A percentile compares a stretch with the other conserved stretches of the same genome.
Evolutionary conservation across 352 stramenopile genomes (phyloP).

Genomic region (Blastocystis sp.): DNA sequence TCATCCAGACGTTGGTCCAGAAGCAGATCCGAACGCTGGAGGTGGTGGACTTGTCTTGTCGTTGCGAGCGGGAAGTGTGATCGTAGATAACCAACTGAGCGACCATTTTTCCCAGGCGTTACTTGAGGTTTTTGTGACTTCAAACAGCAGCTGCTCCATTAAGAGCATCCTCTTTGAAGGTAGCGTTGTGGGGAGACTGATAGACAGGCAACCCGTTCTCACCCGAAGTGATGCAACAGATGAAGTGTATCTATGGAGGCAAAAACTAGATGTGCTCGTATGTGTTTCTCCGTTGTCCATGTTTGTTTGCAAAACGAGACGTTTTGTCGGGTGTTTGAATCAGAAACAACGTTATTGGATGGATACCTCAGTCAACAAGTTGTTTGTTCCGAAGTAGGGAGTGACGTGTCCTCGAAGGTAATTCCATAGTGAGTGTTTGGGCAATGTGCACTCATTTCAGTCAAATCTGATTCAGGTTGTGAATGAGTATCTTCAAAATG

Average conservation of each 20-base stretch:
- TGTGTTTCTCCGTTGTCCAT: not conserved
- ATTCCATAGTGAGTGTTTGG: constrained; percentile 44
- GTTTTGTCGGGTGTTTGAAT: not conserved
- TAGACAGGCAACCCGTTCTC: constrained; percentile 36
- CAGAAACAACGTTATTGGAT: constrained; percentile 39
- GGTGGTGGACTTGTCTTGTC: constrained; percentile 28
- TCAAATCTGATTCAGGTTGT: constrained; percentile 44
- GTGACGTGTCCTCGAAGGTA: not conserved
- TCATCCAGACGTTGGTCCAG: constrained; percentile 26
- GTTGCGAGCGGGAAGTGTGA: not conserved
- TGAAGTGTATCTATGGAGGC: constrained; percentile 46
- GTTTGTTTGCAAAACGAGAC: not conserved
- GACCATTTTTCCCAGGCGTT: constrained; percentile 42
- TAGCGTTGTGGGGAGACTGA: not conserved
- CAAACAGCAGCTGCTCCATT: constrained; percentile 1
- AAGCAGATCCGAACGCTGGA: constrained; percentile 14
- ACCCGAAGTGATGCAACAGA: constrained; percentile 9
- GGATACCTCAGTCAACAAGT: constrained; percentile 25
- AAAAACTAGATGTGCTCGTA: not conserved
- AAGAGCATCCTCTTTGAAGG: constrained; percentile 23
- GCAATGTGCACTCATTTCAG: not conserved
- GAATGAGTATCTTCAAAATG: constrained; percentile 33
- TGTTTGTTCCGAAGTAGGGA: constrained; percentile 46
- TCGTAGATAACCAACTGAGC: constrained; percentile 20
- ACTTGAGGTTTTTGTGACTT: constrained; percentile 27